Evolutionary conservation across 768 basidiomycete species (phyloP).

Genomic region (Leucosporidium yakuticum): DNA sequence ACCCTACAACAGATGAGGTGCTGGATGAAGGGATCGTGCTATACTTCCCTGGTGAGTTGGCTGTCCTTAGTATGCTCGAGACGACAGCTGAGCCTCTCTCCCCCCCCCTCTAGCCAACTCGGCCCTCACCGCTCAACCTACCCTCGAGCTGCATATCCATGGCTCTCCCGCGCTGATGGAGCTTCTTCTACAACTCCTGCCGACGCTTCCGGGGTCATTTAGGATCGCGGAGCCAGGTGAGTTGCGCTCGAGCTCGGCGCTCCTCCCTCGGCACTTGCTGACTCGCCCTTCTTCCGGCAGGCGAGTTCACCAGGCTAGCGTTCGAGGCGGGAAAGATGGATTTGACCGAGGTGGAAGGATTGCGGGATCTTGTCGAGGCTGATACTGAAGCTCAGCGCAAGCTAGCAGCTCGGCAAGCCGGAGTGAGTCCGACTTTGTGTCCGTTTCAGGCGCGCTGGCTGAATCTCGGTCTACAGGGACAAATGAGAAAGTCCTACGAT

Average conservation of each 20-base stretch:
- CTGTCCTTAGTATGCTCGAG: neutral
- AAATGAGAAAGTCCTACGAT: constrained; percentile 57
- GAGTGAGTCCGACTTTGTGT: constrained; percentile 50
- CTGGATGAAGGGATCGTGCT: constrained; percentile 77
- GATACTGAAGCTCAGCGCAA: constrained; percentile 78
- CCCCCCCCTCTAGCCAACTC: constrained; percentile 53
- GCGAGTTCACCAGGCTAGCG: constrained; percentile 82
- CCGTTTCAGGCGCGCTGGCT: neutral
- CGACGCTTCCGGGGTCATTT: constrained; percentile 52
- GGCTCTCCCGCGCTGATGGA: constrained; percentile 75
- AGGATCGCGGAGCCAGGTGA: constrained; percentile 69
- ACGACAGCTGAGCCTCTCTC: neutral
- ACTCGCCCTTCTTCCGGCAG: neutral
- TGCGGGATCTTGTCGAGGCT: constrained; percentile 79
- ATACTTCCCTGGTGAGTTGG: constrained; percentile 63
- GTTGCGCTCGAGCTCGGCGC: neutral
- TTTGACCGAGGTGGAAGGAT: constrained; percentile 79
- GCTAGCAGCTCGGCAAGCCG: constrained; percentile 62
- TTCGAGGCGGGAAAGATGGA: constrained; percentile 75
- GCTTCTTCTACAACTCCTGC: constrained; percentile 60
- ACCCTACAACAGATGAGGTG: constrained; percentile 56
- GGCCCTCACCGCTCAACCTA: constrained; percentile 78
- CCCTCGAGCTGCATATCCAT: constrained; percentile 78
- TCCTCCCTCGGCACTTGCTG: neutral
- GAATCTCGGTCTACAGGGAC: constrained; percentile 51